Conservation (phyloP, 768 basidiomycete genomes). For the Calocybe cyanea region DNA sequence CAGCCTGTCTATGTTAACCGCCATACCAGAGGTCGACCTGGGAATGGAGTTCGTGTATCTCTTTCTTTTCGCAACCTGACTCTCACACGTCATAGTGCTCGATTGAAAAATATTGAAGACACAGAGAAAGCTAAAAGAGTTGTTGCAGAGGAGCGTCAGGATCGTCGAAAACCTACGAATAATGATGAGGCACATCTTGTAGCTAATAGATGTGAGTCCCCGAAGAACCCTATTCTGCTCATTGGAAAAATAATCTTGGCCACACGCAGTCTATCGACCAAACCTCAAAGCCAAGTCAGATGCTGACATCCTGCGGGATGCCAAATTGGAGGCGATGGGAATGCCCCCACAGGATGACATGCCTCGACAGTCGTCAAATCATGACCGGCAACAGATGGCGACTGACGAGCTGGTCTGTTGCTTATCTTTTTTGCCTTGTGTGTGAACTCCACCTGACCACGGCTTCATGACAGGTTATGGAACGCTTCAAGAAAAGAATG, state of each 20-base stretch:
- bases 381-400: conserved; percentile 72
- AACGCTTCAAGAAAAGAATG: conserved; percentile 97
- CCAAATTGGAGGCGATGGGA: conserved; percentile 84
- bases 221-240: background rate
- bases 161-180: conserved; percentile 45
- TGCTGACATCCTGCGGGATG: conserved; percentile 82
- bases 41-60: conserved; percentile 89
- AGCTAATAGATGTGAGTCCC: conserved; percentile 78
- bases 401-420: conserved; percentile 82
- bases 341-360: conserved; percentile 54
- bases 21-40: conserved; percentile 96
- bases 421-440: background rate
- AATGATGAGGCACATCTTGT: conserved; percentile 79
- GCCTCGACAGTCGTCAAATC: conserved; percentile 40
- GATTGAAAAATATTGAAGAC: conserved; percentile 93
- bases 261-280: conserved; percentile 88
- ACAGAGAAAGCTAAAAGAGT: conserved; percentile 94
- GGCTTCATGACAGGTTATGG: conserved; percentile 64
- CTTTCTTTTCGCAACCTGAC: background rate
- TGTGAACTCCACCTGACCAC: background rate
- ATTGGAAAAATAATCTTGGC: too few species aligned
- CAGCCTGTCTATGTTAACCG: conserved; percentile 92
- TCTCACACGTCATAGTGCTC: conserved; percentile 50
- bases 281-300: conserved; percentile 83
- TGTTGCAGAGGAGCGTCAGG: conserved; percentile 71